Percentiles rank a stretch among this genome's conserved stretches.
Conservation (phyloP, 2,329 filamentous ascomycete genomes). For the Hirsutella minnesotensis region DNA sequence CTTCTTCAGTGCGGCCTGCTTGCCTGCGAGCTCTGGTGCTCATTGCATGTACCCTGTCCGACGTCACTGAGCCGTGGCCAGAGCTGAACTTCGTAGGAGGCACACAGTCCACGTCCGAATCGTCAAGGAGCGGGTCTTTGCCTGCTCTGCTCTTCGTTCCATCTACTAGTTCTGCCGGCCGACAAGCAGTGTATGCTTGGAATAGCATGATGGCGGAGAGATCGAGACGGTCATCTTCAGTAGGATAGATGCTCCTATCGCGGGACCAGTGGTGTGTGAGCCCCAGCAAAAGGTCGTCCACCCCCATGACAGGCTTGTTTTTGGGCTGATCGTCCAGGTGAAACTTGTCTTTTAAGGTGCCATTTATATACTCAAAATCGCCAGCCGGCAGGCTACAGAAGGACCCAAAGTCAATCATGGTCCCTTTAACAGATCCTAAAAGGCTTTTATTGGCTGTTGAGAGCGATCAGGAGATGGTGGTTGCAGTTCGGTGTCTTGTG, state of each 20-base stretch:
- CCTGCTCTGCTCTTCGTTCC: slow-evolving; percentile 10
- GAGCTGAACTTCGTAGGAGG: neutral
- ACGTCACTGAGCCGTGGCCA: too few species aligned
- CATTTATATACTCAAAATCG: neutral
- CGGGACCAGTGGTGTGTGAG: slow-evolving; percentile 10
- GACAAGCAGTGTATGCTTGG: slow-evolving; percentile 11
- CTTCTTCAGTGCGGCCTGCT: too few species aligned
- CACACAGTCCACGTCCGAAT: slow-evolving; percentile 1
- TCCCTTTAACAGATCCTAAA: too few species aligned
- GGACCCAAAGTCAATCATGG: too few species aligned
- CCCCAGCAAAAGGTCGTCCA: slow-evolving; percentile 7
- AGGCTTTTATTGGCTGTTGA: too few species aligned
- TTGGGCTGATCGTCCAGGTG: neutral
- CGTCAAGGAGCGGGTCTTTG: slow-evolving; percentile 10
- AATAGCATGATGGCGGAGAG: slow-evolving; percentile 13
- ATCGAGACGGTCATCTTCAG: slow-evolving; percentile 12
- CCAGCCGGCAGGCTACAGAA: too few species aligned
- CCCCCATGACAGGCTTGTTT: slow-evolving; percentile 5
- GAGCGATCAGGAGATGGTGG: too few species aligned
- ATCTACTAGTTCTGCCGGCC: slow-evolving; percentile 13
- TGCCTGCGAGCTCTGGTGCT: too few species aligned
- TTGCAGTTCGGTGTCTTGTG: too few species aligned
- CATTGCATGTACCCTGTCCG: too few species aligned
- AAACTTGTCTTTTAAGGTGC: too few species aligned
- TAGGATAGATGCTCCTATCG: slow-evolving; percentile 11